Percentiles rank a stretch among this genome's conserved stretches.
Conservation (phyloP, 75 land plant species). For the Cryptomeria japonica region DNA sequence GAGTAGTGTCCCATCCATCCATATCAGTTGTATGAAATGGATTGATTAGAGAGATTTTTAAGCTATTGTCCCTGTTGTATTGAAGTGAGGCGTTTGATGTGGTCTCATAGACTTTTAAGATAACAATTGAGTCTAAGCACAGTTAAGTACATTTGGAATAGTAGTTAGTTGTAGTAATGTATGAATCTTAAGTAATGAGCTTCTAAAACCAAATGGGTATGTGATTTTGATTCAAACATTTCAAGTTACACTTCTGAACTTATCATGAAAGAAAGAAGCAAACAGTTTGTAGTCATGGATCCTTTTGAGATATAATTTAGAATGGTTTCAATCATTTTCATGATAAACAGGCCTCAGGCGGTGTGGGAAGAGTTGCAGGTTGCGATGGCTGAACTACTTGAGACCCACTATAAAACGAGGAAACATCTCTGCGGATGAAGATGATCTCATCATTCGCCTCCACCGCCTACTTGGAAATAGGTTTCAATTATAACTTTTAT, state of each 20-base stretch:
- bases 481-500: background rate
- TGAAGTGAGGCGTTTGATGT: background rate
- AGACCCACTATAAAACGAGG: slow-evolving; percentile 23
- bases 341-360: slow-evolving; percentile 13
- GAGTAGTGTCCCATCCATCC: background rate
- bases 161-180: background rate
- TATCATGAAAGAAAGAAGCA: too few relatives aligned
- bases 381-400: slow-evolving; percentile 24
- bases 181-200: background rate
- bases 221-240: too few relatives aligned
- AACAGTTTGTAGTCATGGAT: too few relatives aligned
- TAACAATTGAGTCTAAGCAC: too few relatives aligned
- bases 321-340: background rate
- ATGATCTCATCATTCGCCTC: slow-evolving; percentile 19
- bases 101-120: too few relatives aligned
- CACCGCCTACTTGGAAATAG: slow-evolving; percentile 18
- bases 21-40: background rate
- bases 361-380: slow-evolving; percentile 29
- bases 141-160: too few relatives aligned
- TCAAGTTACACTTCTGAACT: too few relatives aligned
- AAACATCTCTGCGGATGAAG: slow-evolving; percentile 18
- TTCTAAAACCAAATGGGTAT: too few relatives aligned
- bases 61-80: background rate
- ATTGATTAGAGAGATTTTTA: background rate
- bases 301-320: too few relatives aligned